phyloP scores from a whole-genome alignment of 1,139 yeast genomes.

The Yamadazyma aaseri region DNA sequence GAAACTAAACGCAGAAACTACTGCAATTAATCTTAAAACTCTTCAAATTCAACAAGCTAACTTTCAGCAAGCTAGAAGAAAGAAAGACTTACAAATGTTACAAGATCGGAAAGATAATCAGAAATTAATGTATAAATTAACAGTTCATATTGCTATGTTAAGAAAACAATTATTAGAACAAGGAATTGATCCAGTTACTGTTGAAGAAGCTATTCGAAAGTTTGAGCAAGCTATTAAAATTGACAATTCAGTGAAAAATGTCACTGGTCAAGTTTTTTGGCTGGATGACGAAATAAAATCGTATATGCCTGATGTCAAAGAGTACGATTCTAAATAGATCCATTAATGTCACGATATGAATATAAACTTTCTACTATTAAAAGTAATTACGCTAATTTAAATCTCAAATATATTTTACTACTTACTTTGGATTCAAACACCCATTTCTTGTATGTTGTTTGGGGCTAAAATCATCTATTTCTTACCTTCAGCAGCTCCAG shows the following conservation, averaged over 20 bases:
- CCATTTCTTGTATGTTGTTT: too few species aligned
- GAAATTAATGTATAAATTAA: slow-evolving; percentile 58
- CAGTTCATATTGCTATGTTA: slow-evolving; percentile 61
- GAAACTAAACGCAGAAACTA: slow-evolving; percentile 36
- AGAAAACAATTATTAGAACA: slow-evolving; percentile 54
- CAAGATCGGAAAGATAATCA: slow-evolving; percentile 48
- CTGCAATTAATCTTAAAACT: slow-evolving; percentile 41
- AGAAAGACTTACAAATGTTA: slow-evolving; percentile 44
- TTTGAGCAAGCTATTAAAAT: slow-evolving; percentile 56
- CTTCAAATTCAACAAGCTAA: slow-evolving; percentile 44
- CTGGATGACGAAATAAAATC: slow-evolving; percentile 53
- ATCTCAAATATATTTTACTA: too few species aligned
- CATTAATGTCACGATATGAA: too few species aligned
- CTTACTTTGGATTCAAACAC: too few species aligned
- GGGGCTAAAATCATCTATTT: too few species aligned
- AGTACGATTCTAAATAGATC: too few species aligned
- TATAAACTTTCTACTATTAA: too few species aligned
- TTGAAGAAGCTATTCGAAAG: slow-evolving; percentile 51
- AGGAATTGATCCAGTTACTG: slow-evolving; percentile 52
- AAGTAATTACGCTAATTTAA: too few species aligned
- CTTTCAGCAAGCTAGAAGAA: slow-evolving; percentile 43
- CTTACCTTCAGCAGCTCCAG: slow-evolving; percentile 58
- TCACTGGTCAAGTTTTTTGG: slow-evolving; percentile 59
- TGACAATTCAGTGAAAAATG: slow-evolving; percentile 53
- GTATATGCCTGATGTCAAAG: slow-evolving; percentile 57